These are phyloP conservation scores for Piromyces sp. DNA, from an alignment of 192 early-diverging fungal species.

Conservation along the genomic window DNA sequence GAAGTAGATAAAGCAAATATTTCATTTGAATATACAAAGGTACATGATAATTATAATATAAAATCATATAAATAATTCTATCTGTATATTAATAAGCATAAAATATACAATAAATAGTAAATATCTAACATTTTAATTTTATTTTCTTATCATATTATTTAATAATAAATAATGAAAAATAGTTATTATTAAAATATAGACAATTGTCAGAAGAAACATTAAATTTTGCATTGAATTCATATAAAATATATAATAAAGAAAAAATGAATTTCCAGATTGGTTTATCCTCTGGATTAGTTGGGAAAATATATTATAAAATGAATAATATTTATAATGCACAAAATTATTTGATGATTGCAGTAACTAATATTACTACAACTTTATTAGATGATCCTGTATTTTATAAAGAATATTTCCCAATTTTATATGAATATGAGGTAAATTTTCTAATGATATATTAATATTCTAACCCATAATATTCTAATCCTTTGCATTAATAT, in stretches of 20 bases:
- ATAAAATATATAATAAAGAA: neutral
- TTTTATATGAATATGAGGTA: neutral
- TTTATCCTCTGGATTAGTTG: neutral
- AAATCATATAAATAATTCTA: too few species aligned
- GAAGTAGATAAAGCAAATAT: neutral
- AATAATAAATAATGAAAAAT: too few species aligned
- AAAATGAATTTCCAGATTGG: neutral
- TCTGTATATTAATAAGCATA: too few species aligned
- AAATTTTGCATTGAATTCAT: neutral
- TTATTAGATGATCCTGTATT: neutral
- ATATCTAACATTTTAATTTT: too few species aligned
- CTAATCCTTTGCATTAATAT: too few species aligned
- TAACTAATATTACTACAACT: neutral
- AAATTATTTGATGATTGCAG: neutral
- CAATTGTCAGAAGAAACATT: neutral
- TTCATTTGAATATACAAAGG: neutral
- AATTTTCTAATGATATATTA: too few species aligned
- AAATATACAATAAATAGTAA: too few species aligned
- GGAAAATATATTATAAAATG: neutral
- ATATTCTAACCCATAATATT: too few species aligned
- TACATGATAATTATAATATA: too few species aligned
- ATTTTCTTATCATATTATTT: neutral
- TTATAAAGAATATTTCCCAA: neutral
- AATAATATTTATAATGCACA: neutral
- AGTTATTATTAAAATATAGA: neutral